These are phyloP conservation scores for Meredithiella fracta DNA, from an alignment of 2,329 filamentous ascomycete species.

Conservation along the genomic window DNA sequence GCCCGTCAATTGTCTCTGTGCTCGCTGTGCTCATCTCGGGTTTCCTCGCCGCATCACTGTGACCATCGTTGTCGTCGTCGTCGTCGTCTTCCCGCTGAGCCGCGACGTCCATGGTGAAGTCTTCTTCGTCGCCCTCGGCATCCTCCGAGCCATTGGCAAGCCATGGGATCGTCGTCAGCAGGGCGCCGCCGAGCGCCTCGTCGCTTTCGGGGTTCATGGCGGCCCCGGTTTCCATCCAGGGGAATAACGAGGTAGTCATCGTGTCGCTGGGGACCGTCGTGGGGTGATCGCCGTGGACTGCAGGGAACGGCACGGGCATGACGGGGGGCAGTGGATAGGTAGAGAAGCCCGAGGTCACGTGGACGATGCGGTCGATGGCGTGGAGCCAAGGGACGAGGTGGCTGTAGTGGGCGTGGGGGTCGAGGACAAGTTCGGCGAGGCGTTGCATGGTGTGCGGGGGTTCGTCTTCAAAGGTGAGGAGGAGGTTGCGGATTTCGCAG, in stretches of 20 bases:
- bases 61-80: conserved; percentile 7
- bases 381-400: conserved; percentile 73
- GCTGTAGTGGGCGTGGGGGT: conserved; percentile 63
- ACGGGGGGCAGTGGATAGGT: conserved; percentile 63
- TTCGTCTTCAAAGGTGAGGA: conserved; percentile 52
- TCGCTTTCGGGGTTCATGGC: conserved; percentile 53
- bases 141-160: conserved; percentile 30
- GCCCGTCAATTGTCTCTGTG: conserved; percentile 66
- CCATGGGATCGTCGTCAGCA: conserved; percentile 92
- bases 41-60: conserved; percentile 5
- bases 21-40: conserved; percentile 52
- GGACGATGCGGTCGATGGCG: conserved; percentile 77
- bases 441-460: conserved; percentile 91
- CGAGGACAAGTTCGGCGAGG: conserved; percentile 68
- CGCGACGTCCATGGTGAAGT: conserved; percentile 7
- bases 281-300: conserved; percentile 23
- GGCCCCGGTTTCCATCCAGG: conserved; percentile 25
- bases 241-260: conserved; percentile 17
- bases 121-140: conserved; percentile 17
- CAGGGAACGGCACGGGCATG: conserved; percentile 38
- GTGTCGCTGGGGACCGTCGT: conserved; percentile 17
- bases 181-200: conserved; percentile 73
- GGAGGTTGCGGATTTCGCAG: conserved; percentile 40
- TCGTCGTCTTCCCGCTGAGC: conserved; percentile 1
- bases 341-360: conserved; percentile 67